Conservation (phyloP, 176 grass and related monocot species). For the Pontederia paniculata region DNA sequence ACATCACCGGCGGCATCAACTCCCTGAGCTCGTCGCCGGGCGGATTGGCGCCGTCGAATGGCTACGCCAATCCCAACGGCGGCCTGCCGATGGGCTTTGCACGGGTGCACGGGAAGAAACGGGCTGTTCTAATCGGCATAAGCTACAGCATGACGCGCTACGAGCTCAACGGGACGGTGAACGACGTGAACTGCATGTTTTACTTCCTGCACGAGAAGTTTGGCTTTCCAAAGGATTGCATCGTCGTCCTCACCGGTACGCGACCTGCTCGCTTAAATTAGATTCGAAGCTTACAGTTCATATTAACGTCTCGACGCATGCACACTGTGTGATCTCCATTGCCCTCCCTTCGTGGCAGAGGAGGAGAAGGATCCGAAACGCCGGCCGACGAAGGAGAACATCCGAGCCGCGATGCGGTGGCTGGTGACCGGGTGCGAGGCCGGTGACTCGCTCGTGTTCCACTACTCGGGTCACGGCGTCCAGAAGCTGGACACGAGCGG, state of each 20-base stretch:
- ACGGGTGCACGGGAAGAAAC: conserved; percentile 36
- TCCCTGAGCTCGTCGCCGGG: not conserved
- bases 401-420: conserved; percentile 67
- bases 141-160: conserved; percentile 46
- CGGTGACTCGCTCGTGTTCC: conserved; percentile 76
- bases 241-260: conserved; percentile 67
- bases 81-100: conserved; percentile 27
- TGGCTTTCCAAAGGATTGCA: conserved; percentile 32
- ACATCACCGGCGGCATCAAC: conserved; percentile 3
- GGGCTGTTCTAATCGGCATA: conserved; percentile 70
- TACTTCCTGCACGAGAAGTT: conserved; percentile 49
- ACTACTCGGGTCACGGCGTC: conserved; percentile 81
- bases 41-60: not conserved
- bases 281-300: not conserved
- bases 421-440: conserved; percentile 34
- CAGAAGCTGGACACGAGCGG: conserved; percentile 69
- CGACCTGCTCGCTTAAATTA: not conserved
- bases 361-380: conserved; percentile 27
- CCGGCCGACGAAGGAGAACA: conserved; percentile 48
- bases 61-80: not conserved
- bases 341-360: conserved; percentile 19
- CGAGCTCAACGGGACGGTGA: conserved; percentile 68
- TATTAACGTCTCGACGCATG: no score
- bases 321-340: not conserved
- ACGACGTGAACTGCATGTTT: conserved; percentile 60